These are phyloP conservation scores for Pseudozyma sp. DNA, from an alignment of 1,284 basidiomycete genomes.

Conservation along the genomic window DNA sequence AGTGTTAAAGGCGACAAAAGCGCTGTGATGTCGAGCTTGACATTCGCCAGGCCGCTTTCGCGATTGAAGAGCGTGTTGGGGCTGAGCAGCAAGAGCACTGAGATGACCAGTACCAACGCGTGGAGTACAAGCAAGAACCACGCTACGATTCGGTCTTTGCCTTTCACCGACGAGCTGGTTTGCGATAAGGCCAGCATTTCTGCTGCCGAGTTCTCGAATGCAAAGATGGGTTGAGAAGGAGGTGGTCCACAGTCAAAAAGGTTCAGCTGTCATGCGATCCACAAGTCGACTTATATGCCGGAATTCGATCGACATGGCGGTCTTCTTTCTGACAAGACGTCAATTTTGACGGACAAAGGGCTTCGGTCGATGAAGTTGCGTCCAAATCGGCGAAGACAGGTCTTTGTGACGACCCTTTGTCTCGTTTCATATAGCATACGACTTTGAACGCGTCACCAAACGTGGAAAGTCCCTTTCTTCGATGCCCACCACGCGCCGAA, in stretches of 20 bases:
- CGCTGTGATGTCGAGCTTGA: conserved; percentile 14
- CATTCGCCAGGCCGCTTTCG: conserved; percentile 31
- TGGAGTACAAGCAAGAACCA: conserved; percentile 32
- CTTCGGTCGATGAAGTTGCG: too few species aligned
- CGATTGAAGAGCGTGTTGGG: conserved; percentile 27
- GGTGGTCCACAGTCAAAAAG: not conserved
- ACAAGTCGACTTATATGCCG: too few species aligned
- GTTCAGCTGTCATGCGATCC: too few species aligned
- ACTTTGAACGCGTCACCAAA: conserved; percentile 16
- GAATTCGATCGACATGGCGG: too few species aligned
- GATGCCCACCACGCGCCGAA: not conserved
- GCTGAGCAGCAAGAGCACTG: conserved; percentile 26
- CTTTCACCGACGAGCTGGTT: conserved; percentile 2
- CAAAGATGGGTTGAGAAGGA: not conserved
- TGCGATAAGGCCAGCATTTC: not conserved
- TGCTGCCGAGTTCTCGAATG: too few species aligned
- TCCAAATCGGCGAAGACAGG: too few species aligned
- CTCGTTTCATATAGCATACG: not conserved
- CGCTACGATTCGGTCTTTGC: conserved; percentile 30
- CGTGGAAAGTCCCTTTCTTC: conserved; percentile 22
- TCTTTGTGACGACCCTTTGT: too few species aligned
- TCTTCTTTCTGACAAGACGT: too few species aligned
- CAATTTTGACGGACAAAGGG: too few species aligned
- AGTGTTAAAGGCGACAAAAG: not conserved
- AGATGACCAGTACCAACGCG: conserved; percentile 14